A percentile compares a stretch with the other conserved stretches of the same genome.
These are phyloP conservation scores for Eruca vesicaria DNA, from an alignment of 441 rosid species.

Conservation along the genomic window DNA sequence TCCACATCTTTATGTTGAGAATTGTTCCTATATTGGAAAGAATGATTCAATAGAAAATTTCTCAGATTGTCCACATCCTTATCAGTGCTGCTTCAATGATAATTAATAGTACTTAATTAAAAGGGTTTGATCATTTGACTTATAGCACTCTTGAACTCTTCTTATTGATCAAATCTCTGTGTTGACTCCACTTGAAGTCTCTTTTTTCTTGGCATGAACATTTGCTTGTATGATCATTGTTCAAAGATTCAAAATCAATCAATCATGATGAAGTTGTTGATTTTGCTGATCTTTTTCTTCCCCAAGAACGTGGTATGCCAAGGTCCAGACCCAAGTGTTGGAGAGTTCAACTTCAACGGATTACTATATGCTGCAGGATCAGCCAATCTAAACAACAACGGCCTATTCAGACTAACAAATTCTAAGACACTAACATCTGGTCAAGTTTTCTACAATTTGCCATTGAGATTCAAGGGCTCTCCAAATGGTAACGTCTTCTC, in stretches of 20 bases:
- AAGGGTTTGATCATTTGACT: neutral
- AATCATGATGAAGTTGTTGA: neutral
- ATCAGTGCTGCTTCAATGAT: neutral
- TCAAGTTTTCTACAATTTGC: neutral
- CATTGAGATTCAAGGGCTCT: neutral
- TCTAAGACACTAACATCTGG: neutral
- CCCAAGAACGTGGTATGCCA: conserved; percentile 1
- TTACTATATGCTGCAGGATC: neutral
- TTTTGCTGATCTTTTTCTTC: neutral
- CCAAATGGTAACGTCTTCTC: neutral
- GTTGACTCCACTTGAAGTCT: neutral
- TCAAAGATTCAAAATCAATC: neutral
- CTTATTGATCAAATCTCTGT: neutral
- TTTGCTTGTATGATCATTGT: neutral
- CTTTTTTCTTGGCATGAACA: conserved; percentile 1
- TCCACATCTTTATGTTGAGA: neutral
- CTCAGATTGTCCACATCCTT: neutral
- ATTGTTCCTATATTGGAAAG: neutral
- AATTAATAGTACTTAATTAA: neutral
- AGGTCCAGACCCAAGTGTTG: conserved; percentile 3
- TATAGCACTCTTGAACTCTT: neutral
- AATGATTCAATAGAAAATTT: neutral
- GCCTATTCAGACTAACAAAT: conserved; percentile 33
- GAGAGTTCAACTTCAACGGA: conserved; percentile 12
- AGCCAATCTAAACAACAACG: conserved; percentile 16